Evolutionary conservation across 108 stramenopile genomes (phyloP).

Genomic region (Skeletonema grethae): DNA sequence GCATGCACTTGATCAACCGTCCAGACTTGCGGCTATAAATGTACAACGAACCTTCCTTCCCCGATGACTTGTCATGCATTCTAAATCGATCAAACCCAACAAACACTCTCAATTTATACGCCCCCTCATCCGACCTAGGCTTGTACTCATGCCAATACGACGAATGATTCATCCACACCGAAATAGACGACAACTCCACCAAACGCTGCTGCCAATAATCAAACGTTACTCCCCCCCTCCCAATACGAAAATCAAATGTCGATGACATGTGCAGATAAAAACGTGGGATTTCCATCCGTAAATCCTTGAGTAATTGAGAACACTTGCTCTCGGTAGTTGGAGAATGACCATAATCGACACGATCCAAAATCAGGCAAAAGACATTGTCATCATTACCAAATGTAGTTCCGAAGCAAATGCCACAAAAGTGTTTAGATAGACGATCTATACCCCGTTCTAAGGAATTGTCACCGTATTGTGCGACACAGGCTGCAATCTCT

Average conservation of each 20-base stretch:
- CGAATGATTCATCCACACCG: slow-evolving; percentile 33
- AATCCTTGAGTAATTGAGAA: slow-evolving; percentile 22
- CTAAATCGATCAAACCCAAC: slow-evolving; percentile 30
- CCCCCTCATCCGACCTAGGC: neutral
- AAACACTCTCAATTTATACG: slow-evolving; percentile 7
- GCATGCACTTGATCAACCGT: slow-evolving; percentile 23
- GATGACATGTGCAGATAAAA: slow-evolving; percentile 60
- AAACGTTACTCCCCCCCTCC: slow-evolving; percentile 24
- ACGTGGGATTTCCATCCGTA: slow-evolving; percentile 40
- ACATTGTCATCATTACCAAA: slow-evolving; percentile 12
- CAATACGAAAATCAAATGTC: slow-evolving; percentile 41
- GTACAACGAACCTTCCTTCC: slow-evolving; percentile 23
- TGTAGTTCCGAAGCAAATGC: neutral
- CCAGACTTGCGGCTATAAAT: slow-evolving; percentile 64
- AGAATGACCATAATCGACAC: slow-evolving; percentile 11
- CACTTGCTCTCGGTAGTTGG: neutral
- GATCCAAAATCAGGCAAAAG: slow-evolving; percentile 32
- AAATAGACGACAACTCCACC: slow-evolving; percentile 55
- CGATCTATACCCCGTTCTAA: slow-evolving; percentile 43
- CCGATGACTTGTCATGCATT: slow-evolving; percentile 4
- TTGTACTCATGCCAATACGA: slow-evolving; percentile 20
- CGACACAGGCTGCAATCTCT: slow-evolving; percentile 21
- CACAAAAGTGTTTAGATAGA: slow-evolving; percentile 36
- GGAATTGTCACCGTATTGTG: slow-evolving; percentile 17
- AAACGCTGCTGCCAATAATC: slow-evolving; percentile 63